A percentile compares a stretch with the other conserved stretches of the same genome.
Evolutionary conservation across 1,139 yeast genomes (phyloP).

Genomic region (Pichia sp.): DNA sequence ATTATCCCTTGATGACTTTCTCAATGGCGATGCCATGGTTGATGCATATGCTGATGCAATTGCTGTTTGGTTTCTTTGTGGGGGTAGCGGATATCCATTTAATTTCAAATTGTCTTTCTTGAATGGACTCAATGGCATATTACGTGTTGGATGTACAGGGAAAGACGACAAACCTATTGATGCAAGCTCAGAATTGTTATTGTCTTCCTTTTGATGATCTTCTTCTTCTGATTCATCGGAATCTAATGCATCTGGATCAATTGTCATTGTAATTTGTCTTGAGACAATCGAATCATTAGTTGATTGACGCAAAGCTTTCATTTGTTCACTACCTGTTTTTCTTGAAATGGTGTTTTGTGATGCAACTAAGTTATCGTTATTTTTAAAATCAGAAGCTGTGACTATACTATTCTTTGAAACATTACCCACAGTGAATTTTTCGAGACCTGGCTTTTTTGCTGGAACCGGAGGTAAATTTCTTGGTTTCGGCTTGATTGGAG

Average conservation of each 20-base stretch:
- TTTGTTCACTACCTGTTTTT: slow-evolving; percentile 1
- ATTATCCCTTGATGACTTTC: not conserved
- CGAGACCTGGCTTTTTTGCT: slow-evolving; percentile 18
- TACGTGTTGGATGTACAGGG: not conserved
- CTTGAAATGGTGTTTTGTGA: slow-evolving; percentile 8
- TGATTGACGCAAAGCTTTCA: not conserved
- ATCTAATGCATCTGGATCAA: slow-evolving; percentile 1
- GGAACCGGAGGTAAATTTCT: slow-evolving; percentile 29
- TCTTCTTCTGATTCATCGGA: slow-evolving; percentile 7
- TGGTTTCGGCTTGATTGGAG: slow-evolving; percentile 20
- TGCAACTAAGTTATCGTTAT: slow-evolving; percentile 2
- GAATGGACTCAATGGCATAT: slow-evolving; percentile 2
- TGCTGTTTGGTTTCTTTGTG: slow-evolving; percentile 4
- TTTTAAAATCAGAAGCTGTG: not conserved
- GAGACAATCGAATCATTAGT: slow-evolving; percentile 4
- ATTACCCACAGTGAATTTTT: not conserved
- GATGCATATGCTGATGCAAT: slow-evolving; percentile 1
- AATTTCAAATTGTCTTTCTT: slow-evolving; percentile 2
- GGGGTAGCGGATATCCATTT: slow-evolving; percentile 5
- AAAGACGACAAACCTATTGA: not conserved
- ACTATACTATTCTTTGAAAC: not conserved
- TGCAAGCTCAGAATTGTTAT: not conserved
- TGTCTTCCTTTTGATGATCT: not conserved
- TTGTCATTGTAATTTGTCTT: slow-evolving; percentile 8
- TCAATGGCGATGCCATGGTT: slow-evolving; percentile 1